These are phyloP conservation scores for Centella asiatica DNA, from an alignment of 129 eudicot genomes.

Conservation along the genomic window DNA sequence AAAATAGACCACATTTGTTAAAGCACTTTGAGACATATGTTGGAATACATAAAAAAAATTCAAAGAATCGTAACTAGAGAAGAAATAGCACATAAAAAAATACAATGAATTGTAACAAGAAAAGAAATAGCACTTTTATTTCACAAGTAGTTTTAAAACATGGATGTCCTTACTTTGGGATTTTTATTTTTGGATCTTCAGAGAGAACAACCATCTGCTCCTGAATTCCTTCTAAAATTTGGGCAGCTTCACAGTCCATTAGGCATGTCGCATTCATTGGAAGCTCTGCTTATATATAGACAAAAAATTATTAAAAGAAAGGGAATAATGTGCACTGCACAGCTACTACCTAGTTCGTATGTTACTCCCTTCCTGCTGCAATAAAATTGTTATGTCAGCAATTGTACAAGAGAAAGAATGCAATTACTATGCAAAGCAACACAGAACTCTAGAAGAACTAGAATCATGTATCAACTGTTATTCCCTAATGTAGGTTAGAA, in stretches of 20 bases:
- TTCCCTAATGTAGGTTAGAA: background rate
- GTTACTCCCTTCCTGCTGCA: background rate
- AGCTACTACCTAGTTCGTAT: background rate
- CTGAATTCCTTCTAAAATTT: conserved; percentile 70
- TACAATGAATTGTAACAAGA: background rate
- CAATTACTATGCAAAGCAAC: background rate
- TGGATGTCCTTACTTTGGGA: conserved; percentile 49
- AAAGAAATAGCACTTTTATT: background rate
- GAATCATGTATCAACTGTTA: background rate
- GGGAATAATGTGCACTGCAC: background rate
- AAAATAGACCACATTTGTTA: conserved; percentile 1
- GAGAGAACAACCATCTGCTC: conserved; percentile 82
- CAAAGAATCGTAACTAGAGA: background rate
- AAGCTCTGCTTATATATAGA: conserved; percentile 42
- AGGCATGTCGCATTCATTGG: conserved; percentile 55
- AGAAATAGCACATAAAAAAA: background rate
- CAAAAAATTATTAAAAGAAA: background rate
- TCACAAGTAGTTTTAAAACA: background rate
- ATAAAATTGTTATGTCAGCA: background rate
- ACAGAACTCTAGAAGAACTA: background rate
- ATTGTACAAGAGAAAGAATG: background rate
- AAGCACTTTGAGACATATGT: background rate
- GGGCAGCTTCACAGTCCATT: conserved; percentile 90
- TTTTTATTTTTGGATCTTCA: conserved; percentile 69
- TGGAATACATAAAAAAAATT: background rate